Evolutionary conservation across 192 early-diverging fungal species (phyloP), one percentile per base, ranked within the genome.

Genomic region (Rhizophagus sp.): DNA sequence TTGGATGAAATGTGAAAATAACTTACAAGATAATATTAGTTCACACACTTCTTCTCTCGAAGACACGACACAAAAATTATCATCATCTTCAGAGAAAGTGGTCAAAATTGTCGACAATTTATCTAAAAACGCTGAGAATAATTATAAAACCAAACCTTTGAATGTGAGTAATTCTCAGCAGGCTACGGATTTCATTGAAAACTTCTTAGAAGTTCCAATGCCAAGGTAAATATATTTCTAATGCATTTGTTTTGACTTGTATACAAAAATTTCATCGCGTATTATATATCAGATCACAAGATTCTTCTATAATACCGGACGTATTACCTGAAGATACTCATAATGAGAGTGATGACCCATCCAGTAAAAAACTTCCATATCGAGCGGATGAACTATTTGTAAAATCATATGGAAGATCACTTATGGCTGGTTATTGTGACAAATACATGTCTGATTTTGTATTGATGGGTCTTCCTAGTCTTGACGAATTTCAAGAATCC

Each of bases 371-470:
- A 2, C n/a, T 82, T 25, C 81, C 82, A 11, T 77, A 66, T 52
- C 62, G 57, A 44, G 86, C 85, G 11, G 86, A 90, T 80, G 80
- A 84, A 11, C 63, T 90, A 9, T 90, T 83, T 73, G 84, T 84
- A 67, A 90, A 90, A 73, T 90, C 89, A 1, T 90, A 88, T 75
- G 89, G 89, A 7, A 81, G 89, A 41, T 90, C 89, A 22, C 70
- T 90, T 30, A 90, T 90, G 89, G 89, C 81, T 33, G 85, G 86
- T 5, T 88, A 87, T 33, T 85, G 86, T 57, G 84, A 88, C 13
- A 79, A 64, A 12, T 90, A 90, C 50, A 88, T 87, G 81, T 83
- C 89, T 0, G 89, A 90, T 41, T 90, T 90, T 82, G 89, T 87
- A 11, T 76, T 90, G 22, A 88, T 90, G 87, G 89, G 89, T 11